Evolutionary conservation across 164 flowering plant genomes (phyloP).

Genomic region (Sedum album): DNA sequence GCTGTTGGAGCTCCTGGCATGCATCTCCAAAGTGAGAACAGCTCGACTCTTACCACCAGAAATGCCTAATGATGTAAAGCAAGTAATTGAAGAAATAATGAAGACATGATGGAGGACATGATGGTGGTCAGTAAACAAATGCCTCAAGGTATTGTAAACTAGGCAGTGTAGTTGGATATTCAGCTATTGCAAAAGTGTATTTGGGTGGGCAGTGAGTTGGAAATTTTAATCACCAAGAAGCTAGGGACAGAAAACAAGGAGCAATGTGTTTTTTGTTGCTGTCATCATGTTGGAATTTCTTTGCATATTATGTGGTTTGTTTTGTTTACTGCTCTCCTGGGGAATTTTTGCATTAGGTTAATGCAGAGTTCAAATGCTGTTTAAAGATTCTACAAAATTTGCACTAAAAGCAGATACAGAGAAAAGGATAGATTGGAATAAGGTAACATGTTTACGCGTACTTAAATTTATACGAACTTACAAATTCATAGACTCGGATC

Average conservation of each 20-base stretch:
- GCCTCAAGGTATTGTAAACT: too few species aligned
- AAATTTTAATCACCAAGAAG: not conserved
- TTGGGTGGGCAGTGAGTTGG: not conserved
- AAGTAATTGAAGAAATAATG: not conserved
- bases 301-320: not conserved
- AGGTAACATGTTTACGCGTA: too few species aligned
- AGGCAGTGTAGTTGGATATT: too few species aligned
- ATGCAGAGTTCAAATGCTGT: not conserved
- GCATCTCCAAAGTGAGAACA: conserved; percentile 38
- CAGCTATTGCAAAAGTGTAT: not conserved
- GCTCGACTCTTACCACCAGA: conserved; percentile 26
- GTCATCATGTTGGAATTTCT: not conserved
- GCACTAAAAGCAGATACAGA: too few species aligned
- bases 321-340: not conserved
- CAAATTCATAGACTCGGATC: too few species aligned
- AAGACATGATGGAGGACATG: not conserved
- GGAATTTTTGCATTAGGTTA: not conserved
- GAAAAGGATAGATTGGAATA: too few species aligned
- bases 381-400: too few species aligned
- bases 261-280: not conserved
- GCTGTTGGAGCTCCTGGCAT: conserved; percentile 26
- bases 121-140: too few species aligned
- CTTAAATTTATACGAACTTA: too few species aligned
- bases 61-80: not conserved
- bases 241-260: too few species aligned